A percentile compares a stretch with the other conserved stretches of the same genome.
phyloP scores from a whole-genome alignment of 306 rosid species.

The Vicia villosa region DNA sequence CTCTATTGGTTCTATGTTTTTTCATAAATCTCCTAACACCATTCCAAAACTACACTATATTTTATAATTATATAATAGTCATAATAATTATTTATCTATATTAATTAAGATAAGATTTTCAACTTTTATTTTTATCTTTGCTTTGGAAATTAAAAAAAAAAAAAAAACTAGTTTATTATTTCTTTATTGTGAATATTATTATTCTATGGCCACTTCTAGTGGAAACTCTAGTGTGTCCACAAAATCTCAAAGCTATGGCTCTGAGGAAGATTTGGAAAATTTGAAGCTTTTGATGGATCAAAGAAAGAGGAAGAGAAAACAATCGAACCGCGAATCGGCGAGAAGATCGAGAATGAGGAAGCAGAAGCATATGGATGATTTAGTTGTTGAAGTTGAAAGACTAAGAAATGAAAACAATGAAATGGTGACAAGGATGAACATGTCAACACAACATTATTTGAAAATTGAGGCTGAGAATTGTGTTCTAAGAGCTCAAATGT shows the following conservation, averaged over 20 bases:
- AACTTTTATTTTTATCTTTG: neutral
- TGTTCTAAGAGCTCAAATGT: constrained; percentile 63
- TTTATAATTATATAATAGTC: constrained; percentile 18
- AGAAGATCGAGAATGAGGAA: constrained; percentile 74
- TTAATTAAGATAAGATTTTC: neutral
- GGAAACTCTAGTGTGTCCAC: constrained; percentile 64
- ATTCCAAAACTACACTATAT: neutral
- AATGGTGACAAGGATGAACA: constrained; percentile 48
- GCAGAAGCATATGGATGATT: constrained; percentile 76
- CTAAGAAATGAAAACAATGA: constrained; percentile 56
- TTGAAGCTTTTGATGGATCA: constrained; percentile 63
- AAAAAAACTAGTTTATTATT: neutral
- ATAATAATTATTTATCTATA: neutral
- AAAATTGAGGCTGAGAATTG: constrained; percentile 64
- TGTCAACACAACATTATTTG: constrained; percentile 45
- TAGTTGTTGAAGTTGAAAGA: constrained; percentile 40
- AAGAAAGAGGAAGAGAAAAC: constrained; percentile 74
- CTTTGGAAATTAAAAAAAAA: constrained; percentile 1
- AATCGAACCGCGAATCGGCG: constrained; percentile 87
- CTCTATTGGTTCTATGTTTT: constrained; percentile 98
- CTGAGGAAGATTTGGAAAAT: constrained; percentile 65
- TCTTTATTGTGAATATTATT: neutral
- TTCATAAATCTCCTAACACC: constrained; percentile 47
- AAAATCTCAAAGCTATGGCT: constrained; percentile 53
- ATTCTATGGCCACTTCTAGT: constrained; percentile 64